phyloP scores from a whole-genome alignment of 148 eudicot genomes.

The Fallopia convolvulus region DNA sequence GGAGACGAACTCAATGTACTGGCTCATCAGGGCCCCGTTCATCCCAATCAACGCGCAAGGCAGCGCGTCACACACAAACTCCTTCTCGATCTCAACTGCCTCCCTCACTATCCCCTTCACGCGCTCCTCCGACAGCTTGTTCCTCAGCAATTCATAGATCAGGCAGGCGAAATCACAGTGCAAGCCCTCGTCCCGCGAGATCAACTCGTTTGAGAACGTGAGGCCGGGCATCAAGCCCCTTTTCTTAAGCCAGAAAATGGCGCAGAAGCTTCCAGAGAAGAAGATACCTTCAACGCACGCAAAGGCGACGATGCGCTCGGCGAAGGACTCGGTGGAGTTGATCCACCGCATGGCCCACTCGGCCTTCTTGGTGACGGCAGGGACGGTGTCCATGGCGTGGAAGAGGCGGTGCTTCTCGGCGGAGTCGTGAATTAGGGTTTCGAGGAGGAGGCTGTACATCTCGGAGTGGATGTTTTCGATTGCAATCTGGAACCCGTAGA shows the following conservation, averaged over 20 bases:
- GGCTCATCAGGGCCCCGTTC: constrained; percentile 67
- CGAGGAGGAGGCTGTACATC: constrained; percentile 58
- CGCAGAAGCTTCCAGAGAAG: constrained; percentile 67
- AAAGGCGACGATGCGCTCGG: constrained; percentile 55
- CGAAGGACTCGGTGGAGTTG: constrained; percentile 48
- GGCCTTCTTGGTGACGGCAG: constrained; percentile 55
- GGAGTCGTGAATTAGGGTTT: constrained; percentile 54
- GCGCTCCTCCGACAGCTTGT: constrained; percentile 44
- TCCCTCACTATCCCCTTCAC: constrained; percentile 46
- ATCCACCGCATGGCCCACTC: constrained; percentile 73
- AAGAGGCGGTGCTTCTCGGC: constrained; percentile 35
- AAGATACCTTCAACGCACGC: constrained; percentile 74
- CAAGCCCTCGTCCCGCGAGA: constrained; percentile 66
- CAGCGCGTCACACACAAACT: constrained; percentile 67
- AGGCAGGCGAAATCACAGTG: constrained; percentile 79
- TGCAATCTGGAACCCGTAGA: constrained; percentile 72
- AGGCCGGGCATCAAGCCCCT: constrained; percentile 73
- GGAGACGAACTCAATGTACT: constrained; percentile 72
- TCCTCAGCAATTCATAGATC: constrained; percentile 37
- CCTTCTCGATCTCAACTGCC: constrained; percentile 64
- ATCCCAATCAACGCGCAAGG: constrained; percentile 68
- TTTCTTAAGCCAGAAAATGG: constrained; percentile 71
- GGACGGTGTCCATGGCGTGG: constrained; percentile 62
- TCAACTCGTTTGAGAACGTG: constrained; percentile 67
- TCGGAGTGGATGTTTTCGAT: constrained; percentile 78